phyloP scores from a whole-genome alignment of 129 eudicot species.

The Scalesia atractyloides region DNA sequence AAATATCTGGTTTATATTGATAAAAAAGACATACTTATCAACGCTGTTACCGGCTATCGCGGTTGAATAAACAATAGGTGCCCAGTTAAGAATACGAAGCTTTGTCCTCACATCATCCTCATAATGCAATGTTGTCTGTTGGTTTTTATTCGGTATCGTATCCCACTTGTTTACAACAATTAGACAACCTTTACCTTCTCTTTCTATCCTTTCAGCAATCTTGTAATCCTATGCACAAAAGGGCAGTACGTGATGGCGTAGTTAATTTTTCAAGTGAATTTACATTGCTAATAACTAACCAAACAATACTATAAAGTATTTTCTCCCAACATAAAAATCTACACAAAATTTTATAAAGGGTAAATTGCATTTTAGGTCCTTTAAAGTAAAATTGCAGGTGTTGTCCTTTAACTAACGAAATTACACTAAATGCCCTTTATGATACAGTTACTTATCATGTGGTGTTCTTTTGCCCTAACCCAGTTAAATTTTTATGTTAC shows the following conservation, averaged over 20 bases:
- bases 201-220: conserved; percentile 96
- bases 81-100: conserved; percentile 93
- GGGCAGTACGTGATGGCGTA: not conserved
- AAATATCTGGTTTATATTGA: no score
- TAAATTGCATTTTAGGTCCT: no score
- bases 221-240: conserved; percentile 63
- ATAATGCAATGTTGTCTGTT: conserved; percentile 72
- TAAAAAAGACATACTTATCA: conserved; percentile 56
- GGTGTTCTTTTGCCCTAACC: no score
- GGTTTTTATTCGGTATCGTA: conserved; percentile 92
- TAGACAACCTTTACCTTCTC: conserved; percentile 96
- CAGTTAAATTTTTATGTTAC: no score
- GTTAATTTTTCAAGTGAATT: not conserved
- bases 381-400: no score
- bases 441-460: no score
- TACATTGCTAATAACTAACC: not conserved
- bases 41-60: conserved; percentile 86
- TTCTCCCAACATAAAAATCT: conserved; percentile 2
- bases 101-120: conserved; percentile 94
- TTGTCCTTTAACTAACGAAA: no score
- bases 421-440: no score
- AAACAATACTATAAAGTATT: conserved; percentile 6
- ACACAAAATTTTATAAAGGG: conserved; percentile 1
- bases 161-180: conserved; percentile 99
- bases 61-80: conserved; percentile 94